Percentiles rank a stretch among this genome's conserved stretches.
Conservation (phyloP, 495 filamentous ascomycete genomes). For the Bacidia rubella region DNA sequence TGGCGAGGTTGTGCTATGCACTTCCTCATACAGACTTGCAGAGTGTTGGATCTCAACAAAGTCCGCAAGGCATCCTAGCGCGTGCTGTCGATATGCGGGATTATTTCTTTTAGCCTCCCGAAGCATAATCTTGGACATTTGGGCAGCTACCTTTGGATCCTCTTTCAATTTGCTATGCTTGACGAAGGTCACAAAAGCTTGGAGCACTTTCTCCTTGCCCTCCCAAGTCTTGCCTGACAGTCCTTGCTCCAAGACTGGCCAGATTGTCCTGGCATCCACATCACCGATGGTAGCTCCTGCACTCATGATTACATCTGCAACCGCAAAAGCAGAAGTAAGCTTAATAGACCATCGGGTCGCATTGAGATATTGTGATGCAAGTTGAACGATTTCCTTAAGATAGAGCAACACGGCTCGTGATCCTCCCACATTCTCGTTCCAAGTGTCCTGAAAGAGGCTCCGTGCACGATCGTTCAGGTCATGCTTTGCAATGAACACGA, state of each 20-base stretch:
- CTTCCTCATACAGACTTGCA: slow-evolving; percentile 53
- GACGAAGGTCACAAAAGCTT: slow-evolving; percentile 68
- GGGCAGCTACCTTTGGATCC: slow-evolving; percentile 31
- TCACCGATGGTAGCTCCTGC: slow-evolving; percentile 43
- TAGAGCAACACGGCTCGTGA: slow-evolving; percentile 69
- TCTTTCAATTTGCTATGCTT: slow-evolving; percentile 37
- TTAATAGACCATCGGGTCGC: slow-evolving; percentile 80
- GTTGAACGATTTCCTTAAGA: slow-evolving; percentile 60
- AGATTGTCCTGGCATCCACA: slow-evolving; percentile 48
- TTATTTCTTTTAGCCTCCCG: slow-evolving; percentile 90
- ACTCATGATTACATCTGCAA: slow-evolving; percentile 57
- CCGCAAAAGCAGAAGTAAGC: slow-evolving; percentile 68
- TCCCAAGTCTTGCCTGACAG: slow-evolving; percentile 81
- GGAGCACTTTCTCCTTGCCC: slow-evolving; percentile 81
- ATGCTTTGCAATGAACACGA: slow-evolving; percentile 77
- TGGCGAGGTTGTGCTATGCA: slow-evolving; percentile 45
- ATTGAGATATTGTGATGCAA: slow-evolving; percentile 52
- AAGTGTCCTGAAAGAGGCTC: slow-evolving; percentile 65
- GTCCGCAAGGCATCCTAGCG: slow-evolving; percentile 56
- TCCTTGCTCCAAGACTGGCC: slow-evolving; percentile 70
- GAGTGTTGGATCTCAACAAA: slow-evolving; percentile 50
- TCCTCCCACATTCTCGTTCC: slow-evolving; percentile 81
- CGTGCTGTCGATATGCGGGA: slow-evolving; percentile 60
- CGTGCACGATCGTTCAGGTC: slow-evolving; percentile 66
- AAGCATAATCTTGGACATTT: slow-evolving; percentile 48